Percentiles rank a stretch among this genome's conserved stretches.
phyloP scores from a whole-genome alignment of 768 basidiomycete genomes.

The Amyloporia xantha region DNA sequence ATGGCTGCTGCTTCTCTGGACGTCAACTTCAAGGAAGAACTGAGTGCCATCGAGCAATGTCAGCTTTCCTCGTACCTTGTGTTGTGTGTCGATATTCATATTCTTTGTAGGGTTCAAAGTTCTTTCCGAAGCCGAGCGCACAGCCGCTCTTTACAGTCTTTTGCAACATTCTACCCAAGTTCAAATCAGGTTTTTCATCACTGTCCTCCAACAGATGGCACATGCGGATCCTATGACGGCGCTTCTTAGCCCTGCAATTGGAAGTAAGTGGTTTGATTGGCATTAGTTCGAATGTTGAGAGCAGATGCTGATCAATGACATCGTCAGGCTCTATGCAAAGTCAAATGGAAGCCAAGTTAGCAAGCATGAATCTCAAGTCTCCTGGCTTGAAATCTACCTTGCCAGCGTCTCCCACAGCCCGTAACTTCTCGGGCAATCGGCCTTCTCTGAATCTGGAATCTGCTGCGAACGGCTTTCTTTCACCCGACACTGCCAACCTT shows the following conservation, averaged over 20 bases:
- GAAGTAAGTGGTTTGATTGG: slow-evolving; percentile 37
- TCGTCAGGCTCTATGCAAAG: slow-evolving; percentile 82
- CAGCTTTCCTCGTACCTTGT: slow-evolving; percentile 18
- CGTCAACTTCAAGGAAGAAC: slow-evolving; percentile 98
- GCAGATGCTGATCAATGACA: background rate
- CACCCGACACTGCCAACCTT: slow-evolving; percentile 72
- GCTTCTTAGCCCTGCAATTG: slow-evolving; percentile 87
- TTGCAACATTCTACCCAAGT: slow-evolving; percentile 98
- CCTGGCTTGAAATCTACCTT: slow-evolving; percentile 78
- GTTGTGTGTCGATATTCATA: background rate
- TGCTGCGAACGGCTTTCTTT: slow-evolving; percentile 58
- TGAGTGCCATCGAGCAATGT: slow-evolving; percentile 99
- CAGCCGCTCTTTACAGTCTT: slow-evolving; percentile 99
- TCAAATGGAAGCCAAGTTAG: slow-evolving; percentile 95
- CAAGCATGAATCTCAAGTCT: slow-evolving; percentile 73
- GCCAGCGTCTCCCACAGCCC: slow-evolving; percentile 72
- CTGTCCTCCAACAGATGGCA: slow-evolving; percentile 98
- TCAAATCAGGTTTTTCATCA: slow-evolving; percentile 98
- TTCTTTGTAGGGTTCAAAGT: slow-evolving; percentile 87
- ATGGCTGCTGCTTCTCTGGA: slow-evolving; percentile 99
- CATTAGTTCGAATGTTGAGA: background rate
- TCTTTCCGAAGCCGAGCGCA: slow-evolving; percentile 98
- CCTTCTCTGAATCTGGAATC: slow-evolving; percentile 63
- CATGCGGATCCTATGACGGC: slow-evolving; percentile 94
- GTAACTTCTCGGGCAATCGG: slow-evolving; percentile 69